These are phyloP conservation scores for Lasiodiplodia gonubiensis DNA, from an alignment of 2,329 filamentous ascomycete genomes.

Conservation along the genomic window DNA sequence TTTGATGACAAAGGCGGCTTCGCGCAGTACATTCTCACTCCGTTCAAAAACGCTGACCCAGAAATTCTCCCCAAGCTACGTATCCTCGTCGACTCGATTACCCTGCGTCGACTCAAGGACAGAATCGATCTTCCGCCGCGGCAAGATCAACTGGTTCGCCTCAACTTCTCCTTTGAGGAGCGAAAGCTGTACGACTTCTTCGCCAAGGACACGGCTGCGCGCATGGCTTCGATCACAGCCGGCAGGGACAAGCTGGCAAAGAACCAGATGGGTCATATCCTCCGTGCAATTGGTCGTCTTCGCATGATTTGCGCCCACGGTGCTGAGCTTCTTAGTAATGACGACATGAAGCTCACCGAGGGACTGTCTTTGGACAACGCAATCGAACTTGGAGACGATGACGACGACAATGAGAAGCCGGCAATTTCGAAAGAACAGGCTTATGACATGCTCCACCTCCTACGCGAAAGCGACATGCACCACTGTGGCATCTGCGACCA, in stretches of 20 bases:
- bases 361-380: constrained; percentile 84
- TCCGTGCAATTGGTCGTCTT: constrained; percentile 88
- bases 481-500: constrained; percentile 72
- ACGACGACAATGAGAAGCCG: constrained; percentile 58
- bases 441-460: constrained; percentile 83
- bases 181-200: constrained; percentile 82
- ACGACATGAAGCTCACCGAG: constrained; percentile 79
- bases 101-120: constrained; percentile 87
- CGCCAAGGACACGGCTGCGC: constrained; percentile 76
- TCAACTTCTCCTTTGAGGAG: constrained; percentile 80
- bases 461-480: constrained; percentile 81
- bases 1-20: constrained; percentile 83
- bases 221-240: constrained; percentile 76
- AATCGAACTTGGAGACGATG: constrained; percentile 86
- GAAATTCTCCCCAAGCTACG: constrained; percentile 84
- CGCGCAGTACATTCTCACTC: constrained; percentile 76
- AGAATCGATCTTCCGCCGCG: constrained; percentile 76
- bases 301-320: constrained; percentile 92
- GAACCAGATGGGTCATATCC: constrained; percentile 89
- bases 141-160: constrained; percentile 71
- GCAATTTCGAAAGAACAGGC: constrained; percentile 72
- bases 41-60: constrained; percentile 86
- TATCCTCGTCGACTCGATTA: constrained; percentile 91
- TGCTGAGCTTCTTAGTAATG: constrained; percentile 83
- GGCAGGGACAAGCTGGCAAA: constrained; percentile 74